These are phyloP conservation scores for Cruciata laevipes DNA, from an alignment of 257 asterid species.

Conservation along the genomic window DNA sequence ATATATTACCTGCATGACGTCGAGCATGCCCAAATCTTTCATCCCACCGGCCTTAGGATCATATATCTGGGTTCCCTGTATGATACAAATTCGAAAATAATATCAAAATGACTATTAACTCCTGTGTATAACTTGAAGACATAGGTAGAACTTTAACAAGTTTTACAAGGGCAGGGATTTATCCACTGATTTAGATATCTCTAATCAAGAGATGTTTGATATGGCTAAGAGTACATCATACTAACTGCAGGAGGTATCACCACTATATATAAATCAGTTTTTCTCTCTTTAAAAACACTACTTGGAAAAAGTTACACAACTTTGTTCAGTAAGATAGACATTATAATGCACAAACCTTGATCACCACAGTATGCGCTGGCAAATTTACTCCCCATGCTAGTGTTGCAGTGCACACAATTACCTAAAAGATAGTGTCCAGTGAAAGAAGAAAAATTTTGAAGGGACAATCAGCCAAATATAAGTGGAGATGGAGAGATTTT, in stretches of 20 bases:
- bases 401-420: constrained; percentile 97
- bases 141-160: not conserved
- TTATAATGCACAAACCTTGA: constrained; percentile 60
- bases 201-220: not conserved
- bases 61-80: constrained; percentile 96
- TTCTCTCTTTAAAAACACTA: not conserved
- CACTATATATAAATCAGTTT: not conserved
- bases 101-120: not conserved
- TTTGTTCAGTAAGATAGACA: constrained; percentile 5
- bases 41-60: constrained; percentile 99
- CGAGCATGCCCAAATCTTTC: constrained; percentile 99
- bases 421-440: constrained; percentile 41
- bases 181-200: not conserved
- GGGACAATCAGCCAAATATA: not conserved
- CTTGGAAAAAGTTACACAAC: not conserved
- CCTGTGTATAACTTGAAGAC: not conserved
- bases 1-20: constrained; percentile 86
- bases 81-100: constrained; percentile 4
- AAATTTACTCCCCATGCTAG: constrained; percentile 99
- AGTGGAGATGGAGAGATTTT: not conserved
- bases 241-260: not conserved
- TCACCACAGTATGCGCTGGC: constrained; percentile 99
- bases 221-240: not conserved
- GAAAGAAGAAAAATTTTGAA: constrained; percentile 11
- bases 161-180: not conserved